Percentiles rank a stretch among this genome's conserved stretches.
phyloP scores from a whole-genome alignment of 2,329 filamentous ascomycete genomes.

The Botrytis tulipae region DNA sequence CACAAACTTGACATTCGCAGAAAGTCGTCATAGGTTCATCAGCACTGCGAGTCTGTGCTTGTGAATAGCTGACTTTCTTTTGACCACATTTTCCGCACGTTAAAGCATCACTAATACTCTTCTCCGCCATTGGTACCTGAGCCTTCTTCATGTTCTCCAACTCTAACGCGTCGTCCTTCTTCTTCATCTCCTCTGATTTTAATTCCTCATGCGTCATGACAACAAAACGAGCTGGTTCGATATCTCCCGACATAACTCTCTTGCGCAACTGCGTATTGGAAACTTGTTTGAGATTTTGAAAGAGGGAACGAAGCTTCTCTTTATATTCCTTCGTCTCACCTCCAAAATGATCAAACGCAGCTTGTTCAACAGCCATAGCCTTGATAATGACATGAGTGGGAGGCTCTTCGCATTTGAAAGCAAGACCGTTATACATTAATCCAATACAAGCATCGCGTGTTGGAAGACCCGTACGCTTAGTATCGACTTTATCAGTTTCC shows the following conservation, averaged over 20 bases:
- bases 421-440: slow-evolving; percentile 88
- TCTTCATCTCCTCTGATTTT: slow-evolving; percentile 78
- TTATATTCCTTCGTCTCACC: slow-evolving; percentile 76
- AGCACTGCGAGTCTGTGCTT: slow-evolving; percentile 91
- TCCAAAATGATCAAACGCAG: slow-evolving; percentile 68
- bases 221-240: slow-evolving; percentile 72
- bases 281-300: slow-evolving; percentile 92
- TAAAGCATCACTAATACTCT: slow-evolving; percentile 83
- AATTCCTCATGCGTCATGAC: slow-evolving; percentile 87
- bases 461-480: slow-evolving; percentile 69
- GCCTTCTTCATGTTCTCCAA: slow-evolving; percentile 97
- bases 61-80: slow-evolving; percentile 92
- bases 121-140: slow-evolving; percentile 89
- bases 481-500: slow-evolving; percentile 77
- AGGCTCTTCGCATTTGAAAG: slow-evolving; percentile 67
- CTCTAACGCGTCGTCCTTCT: slow-evolving; percentile 72
- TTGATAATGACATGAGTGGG: slow-evolving; percentile 69
- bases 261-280: slow-evolving; percentile 75
- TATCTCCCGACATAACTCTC: slow-evolving; percentile 72
- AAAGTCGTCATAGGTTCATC: slow-evolving; percentile 90
- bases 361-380: slow-evolving; percentile 78
- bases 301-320: slow-evolving; percentile 86
- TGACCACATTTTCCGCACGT: slow-evolving; percentile 90
- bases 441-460: slow-evolving; percentile 83
- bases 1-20: slow-evolving; percentile 68